Base-by-base conservation (phyloP, 139 green algal species). In the Chlorella sp. region DNA sequence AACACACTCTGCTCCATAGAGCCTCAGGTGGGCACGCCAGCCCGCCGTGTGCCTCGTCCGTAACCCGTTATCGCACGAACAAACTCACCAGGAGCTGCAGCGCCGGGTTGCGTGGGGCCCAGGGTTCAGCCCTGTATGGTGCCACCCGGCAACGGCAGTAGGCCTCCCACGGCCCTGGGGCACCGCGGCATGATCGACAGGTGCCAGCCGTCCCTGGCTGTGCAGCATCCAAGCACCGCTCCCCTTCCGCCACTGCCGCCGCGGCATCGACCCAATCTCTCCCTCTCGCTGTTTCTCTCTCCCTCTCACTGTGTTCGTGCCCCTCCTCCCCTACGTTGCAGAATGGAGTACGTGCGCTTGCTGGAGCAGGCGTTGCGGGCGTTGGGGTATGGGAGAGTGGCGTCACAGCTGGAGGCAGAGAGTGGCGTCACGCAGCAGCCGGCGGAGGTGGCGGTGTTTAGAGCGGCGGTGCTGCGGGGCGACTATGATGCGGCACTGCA, bases 311-410 rank as follows among this genome's bases (percentile, higher is more conserved):
- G 7, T 1, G 28, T 2, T 34, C 4, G 3, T 38, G 2, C 36
- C 20, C 71, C 16, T 41, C 21, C 41, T 17, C 25, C 0, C 21
- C n/a, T 15, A 30, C 32, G 3, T 32, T 7, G 30, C 78, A 65
- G 84, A 32, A 17, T 16, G 0, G 94, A 98, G 80, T 98, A 93
- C 60, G 82, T 98, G 1, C 87, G 95, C 9, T 69, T 98, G 0
- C 72, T 98, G 28, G 86, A 97, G 83, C 95, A 98, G 76, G 89
- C 91, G 11, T 72, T 98, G 41, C 67, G 86, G 9, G 69, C 86
- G 0, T 88, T 98, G 30, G 95, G 95, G 16, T 98, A 93, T 55
- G 18, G 55, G 18, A 83, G 78, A 9, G 85, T 91, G 28, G 87
- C 87, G 17, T n/a, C 12, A 21, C 34, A 89, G 28, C 73, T 97